Base-by-base conservation (phyloP, 768 basidiomycete species). In the Russula brevipes region DNA sequence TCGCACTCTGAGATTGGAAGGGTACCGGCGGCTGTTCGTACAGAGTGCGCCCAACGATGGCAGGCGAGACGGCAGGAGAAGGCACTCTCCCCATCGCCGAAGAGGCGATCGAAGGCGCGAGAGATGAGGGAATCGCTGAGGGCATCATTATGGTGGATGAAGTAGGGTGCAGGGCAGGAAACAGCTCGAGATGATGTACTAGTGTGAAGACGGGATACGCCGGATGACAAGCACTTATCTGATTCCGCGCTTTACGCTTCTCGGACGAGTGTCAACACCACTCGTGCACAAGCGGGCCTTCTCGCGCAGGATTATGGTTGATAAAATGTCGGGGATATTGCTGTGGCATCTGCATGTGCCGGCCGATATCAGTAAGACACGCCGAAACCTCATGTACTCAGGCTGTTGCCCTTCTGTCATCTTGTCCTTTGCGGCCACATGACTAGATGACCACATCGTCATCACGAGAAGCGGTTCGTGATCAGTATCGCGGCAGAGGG, bases 1-100 rank as follows among this genome's bases (percentile, higher is more conserved):
- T 17, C 38, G 76, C 68, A 60, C 79, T 80, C 17, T 78, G 75
- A 10, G 77, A 77, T 44, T 79, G 76, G 59, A 75, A 77, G 16
- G 77, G 68, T 19, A 78, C 72, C 5, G 66, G 30, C 11, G 49
- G 64, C 24, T 24, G 24, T 4, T 66, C 65, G 57, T 66, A 66
- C 33, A 60, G 17, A 9, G 9, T 33, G 54, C 67, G 65, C 31
- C 57, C 60, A 35, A 57, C 45, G 31, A 66, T 31, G 35, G 65
- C 56, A 11, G 65, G 67, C n/a, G 66, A 67, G 51, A 66, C 52
- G 30, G 65, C 67, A 9, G 65, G 67, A 31, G 66, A 67, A 30
- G 59, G 65, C 14, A 66, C 58, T 30, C 59, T 66, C 35, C 42
- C 38, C 14, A 58, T 17, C n/a, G 58, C 8, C 10, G 33, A 4